phyloP scores from a whole-genome alignment of 73 alveolate species.

The Tetrahymena elliotti region DNA sequence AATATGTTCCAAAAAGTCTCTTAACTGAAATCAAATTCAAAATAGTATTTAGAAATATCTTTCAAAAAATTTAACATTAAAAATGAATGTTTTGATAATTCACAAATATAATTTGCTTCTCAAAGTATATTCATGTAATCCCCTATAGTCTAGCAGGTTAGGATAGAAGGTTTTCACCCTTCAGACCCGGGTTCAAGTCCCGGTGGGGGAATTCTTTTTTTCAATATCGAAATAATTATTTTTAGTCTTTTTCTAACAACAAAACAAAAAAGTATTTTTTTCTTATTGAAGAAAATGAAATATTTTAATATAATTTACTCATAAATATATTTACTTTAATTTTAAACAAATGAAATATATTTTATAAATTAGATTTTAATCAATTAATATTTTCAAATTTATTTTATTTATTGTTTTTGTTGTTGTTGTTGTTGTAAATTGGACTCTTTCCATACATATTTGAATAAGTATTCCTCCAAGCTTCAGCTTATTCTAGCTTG shows the following conservation, averaged over 20 bases:
- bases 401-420: not conserved
- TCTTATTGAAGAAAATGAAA: too few relatives aligned
- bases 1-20: too few relatives aligned
- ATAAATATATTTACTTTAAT: too few relatives aligned
- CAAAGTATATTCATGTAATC: not conserved
- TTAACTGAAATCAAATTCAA: too few relatives aligned
- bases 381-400: not conserved
- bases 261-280: too few relatives aligned
- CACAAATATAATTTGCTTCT: not conserved
- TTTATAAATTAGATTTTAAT: not conserved
- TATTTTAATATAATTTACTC: too few relatives aligned
- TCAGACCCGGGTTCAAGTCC: slow-evolving; percentile 5
- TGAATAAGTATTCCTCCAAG: not conserved
- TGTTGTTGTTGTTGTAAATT: not conserved
- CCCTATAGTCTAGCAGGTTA: slow-evolving; percentile 2
- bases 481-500: not conserved
- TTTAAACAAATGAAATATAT: too few relatives aligned
- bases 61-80: too few relatives aligned
- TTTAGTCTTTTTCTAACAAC: too few relatives aligned
- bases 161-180: slow-evolving; percentile 2
- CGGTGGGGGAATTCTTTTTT: not conserved
- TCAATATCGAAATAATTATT: not conserved
- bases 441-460: not conserved
- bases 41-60: too few relatives aligned
- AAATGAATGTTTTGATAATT: too few relatives aligned